A percentile compares a stretch with the other conserved stretches of the same genome.
Evolutionary conservation across 352 stramenopile species (phyloP).

Genomic region (Phytophthora pinifolia): DNA sequence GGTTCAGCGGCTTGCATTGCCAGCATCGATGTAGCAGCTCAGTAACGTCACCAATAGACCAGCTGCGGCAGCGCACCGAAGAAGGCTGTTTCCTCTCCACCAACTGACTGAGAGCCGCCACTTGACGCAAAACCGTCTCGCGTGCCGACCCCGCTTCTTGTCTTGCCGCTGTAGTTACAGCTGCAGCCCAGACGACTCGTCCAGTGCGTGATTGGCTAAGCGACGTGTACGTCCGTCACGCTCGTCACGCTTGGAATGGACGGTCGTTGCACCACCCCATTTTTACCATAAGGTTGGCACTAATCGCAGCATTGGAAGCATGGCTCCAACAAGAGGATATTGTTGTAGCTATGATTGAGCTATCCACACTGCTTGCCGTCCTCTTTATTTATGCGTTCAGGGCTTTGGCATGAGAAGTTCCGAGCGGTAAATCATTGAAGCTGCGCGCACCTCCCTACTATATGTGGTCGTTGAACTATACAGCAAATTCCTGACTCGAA

Average conservation of each 20-base stretch:
- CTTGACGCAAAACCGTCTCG: slow-evolving; percentile 28
- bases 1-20: no score
- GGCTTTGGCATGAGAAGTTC: no score
- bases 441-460: no score
- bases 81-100: background rate
- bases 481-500: no score
- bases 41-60: background rate
- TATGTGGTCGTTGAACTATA: no score
- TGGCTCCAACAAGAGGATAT: no score
- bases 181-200: slow-evolving; percentile 24
- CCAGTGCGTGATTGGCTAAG: slow-evolving; percentile 27
- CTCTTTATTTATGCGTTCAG: no score
- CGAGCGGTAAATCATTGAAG: no score
- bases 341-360: no score
- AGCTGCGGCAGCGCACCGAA: background rate
- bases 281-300: slow-evolving; percentile 26
- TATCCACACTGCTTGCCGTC: no score
- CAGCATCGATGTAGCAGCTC: no score
- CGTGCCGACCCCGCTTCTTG: background rate
- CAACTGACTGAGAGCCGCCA: slow-evolving; percentile 14
- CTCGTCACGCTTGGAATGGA: slow-evolving; percentile 48
- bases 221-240: slow-evolving; percentile 62
- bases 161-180: no score
- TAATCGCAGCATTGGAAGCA: background rate
- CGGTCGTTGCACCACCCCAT: slow-evolving; percentile 17